These are phyloP conservation scores for Globisporangium okanoganense DNA, from an alignment of 352 stramenopile species.

Conservation along the genomic window DNA sequence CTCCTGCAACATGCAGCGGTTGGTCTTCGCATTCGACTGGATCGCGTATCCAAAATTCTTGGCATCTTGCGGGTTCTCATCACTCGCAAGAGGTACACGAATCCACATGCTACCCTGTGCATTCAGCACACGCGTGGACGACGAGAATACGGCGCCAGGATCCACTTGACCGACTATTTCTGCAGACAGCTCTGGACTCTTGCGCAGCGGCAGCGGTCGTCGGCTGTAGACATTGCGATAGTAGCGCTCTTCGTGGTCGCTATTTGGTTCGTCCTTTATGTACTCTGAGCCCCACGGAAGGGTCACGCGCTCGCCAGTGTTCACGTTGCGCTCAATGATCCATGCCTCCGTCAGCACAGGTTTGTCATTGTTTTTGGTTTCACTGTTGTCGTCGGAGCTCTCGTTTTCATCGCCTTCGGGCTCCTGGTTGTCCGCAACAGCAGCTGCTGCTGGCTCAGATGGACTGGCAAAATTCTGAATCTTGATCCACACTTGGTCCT, in stretches of 20 bases:
- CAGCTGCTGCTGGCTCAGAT: constrained; percentile 2
- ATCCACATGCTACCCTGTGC: constrained; percentile 63
- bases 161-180: constrained; percentile 55
- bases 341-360: constrained; percentile 32
- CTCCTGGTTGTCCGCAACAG: constrained; percentile 10
- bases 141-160: constrained; percentile 49
- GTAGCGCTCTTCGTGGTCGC: constrained; percentile 49
- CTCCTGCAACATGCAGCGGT: constrained; percentile 73
- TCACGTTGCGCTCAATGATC: constrained; percentile 75
- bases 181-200: constrained; percentile 35
- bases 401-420: constrained; percentile 7
- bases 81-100: constrained; percentile 35
- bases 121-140: constrained; percentile 49
- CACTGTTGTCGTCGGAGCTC: constrained; percentile 15
- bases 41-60: constrained; percentile 66
- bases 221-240: constrained; percentile 71
- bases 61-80: constrained; percentile 31
- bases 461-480: constrained; percentile 25
- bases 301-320: constrained; percentile 58
- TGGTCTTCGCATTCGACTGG: constrained; percentile 75
- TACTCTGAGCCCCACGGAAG: constrained; percentile 44
- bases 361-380: constrained; percentile 11
- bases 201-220: constrained; percentile 48
- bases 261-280: constrained; percentile 24
- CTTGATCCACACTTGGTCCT: constrained; percentile 70